Evolutionary conservation across 2,329 filamentous ascomycete genomes (phyloP).

Genomic region (Pleoardoris graminearum): DNA sequence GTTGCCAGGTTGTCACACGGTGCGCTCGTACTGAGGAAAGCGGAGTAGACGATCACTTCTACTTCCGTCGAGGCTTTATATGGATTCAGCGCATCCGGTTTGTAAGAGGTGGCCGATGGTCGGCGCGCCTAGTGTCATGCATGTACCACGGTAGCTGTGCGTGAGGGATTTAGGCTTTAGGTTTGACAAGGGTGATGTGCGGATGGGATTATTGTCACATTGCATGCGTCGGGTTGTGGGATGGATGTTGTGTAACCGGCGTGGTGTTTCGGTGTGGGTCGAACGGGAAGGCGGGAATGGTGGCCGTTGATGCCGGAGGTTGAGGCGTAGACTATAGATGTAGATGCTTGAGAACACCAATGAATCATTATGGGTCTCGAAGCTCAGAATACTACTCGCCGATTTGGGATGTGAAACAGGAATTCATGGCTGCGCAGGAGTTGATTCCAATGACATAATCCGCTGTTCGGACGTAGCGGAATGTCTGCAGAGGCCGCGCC

Average conservation of each 20-base stretch:
- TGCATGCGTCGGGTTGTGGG: neutral
- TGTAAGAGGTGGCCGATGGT: slow-evolving; percentile 4
- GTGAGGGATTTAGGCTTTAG: neutral
- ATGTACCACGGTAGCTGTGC: slow-evolving; percentile 1
- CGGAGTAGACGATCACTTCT: slow-evolving; percentile 11
- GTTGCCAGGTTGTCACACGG: neutral
- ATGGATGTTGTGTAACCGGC: neutral
- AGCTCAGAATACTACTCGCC: too few species aligned
- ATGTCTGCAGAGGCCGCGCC: too few species aligned
- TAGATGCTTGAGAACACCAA: too few species aligned
- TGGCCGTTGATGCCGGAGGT: neutral
- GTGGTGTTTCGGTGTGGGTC: neutral
- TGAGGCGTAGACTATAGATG: neutral
- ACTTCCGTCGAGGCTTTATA: slow-evolving; percentile 5
- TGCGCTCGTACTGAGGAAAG: neutral
- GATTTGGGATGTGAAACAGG: too few species aligned
- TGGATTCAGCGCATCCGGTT: slow-evolving; percentile 1
- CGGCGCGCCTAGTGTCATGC: slow-evolving; percentile 1
- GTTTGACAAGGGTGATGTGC: neutral
- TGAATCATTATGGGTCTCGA: too few species aligned
- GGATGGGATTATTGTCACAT: neutral
- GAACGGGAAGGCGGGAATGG: neutral
- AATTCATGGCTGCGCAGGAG: too few species aligned
- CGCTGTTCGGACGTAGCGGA: too few species aligned
- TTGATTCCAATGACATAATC: too few species aligned